Conservation (phyloP, 1,139 yeast species). For the Torulaspora globosa region DNA sequence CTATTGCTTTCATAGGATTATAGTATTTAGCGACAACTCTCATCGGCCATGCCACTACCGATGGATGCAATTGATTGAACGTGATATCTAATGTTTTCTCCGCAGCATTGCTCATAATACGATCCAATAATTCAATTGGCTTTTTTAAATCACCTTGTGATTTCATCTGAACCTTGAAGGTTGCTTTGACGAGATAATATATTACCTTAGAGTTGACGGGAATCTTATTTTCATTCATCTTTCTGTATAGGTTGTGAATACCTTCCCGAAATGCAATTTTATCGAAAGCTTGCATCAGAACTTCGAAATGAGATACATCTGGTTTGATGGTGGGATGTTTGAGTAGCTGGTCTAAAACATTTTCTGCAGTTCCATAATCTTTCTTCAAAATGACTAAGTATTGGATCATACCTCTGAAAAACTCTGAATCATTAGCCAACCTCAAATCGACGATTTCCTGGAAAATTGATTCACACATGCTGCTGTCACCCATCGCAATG, state of each 20-base stretch:
- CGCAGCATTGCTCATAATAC: constrained; percentile 31
- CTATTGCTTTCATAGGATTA: constrained; percentile 35
- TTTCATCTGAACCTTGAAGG: constrained; percentile 41
- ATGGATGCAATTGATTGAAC: constrained; percentile 32
- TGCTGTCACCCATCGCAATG: constrained; percentile 17
- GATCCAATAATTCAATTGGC: constrained; percentile 34
- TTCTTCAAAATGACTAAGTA: constrained; percentile 20
- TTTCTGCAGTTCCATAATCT: constrained; percentile 25
- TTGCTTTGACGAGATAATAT: constrained; percentile 42
- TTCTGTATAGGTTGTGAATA: constrained; percentile 38
- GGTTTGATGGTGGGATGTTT: constrained; percentile 24
- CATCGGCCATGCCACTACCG: constrained; percentile 38
- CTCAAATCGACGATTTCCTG: constrained; percentile 15
- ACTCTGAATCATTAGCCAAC: constrained; percentile 20
- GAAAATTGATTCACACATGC: constrained; percentile 22
- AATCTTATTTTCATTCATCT: constrained; percentile 40
- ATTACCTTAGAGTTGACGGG: constrained; percentile 42
- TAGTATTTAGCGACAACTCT: constrained; percentile 31
- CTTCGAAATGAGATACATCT: constrained; percentile 33
- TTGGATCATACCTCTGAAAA: constrained; percentile 24
- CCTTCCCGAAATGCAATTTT: constrained; percentile 23
- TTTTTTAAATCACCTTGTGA: constrained; percentile 28
- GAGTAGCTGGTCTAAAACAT: constrained; percentile 22
- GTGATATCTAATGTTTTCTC: constrained; percentile 24
- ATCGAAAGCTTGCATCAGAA: constrained; percentile 34